Evolutionary conservation across 345 rosid species (phyloP), one percentile per base, ranked within the genome.

Genomic region (Jatropha curcas): DNA sequence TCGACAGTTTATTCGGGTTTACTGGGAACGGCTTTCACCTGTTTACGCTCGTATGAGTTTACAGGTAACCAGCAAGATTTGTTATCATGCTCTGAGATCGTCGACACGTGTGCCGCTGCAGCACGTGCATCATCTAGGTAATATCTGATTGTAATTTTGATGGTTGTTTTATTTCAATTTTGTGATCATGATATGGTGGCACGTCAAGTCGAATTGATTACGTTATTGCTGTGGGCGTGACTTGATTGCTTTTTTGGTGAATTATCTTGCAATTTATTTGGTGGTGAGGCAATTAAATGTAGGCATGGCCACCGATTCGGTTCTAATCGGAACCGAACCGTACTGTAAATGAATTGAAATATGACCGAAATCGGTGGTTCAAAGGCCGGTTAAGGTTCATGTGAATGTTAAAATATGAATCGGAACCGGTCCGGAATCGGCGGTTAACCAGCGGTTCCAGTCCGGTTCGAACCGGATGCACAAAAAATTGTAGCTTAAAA

Each of bases 1-100:
- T 90, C 90, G 78, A 92, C 97, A 30, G 89, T 86, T 12, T 88
- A 86, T 51, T 76, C 88, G 71, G 98, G 98, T 24, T 43, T 90
- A 61, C 81, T 89, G 14, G 97, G 98, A 27, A 92, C 97, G 9
- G 97, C 95, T 60, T 80, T 90, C 82, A 73, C 82, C 5, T 90
- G 97, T 82, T 75, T 94, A 77, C 82, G 90, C 87, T 92, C 98
- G 73, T 90, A 84, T 73, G 86, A 89, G 81, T 81, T 78, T 46
- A 89, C 97, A 20, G 86, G 85, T 56, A 73, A 83, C 80, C 84
- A 66, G 55, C 73, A 68, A 12, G 97, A 94, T 76, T 65, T 94
- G 84, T 74, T 74, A 7, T 69, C 87, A 60, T 82, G 90, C 71
- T 76, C 90, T 3, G 84, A 90, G 62, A 88, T 94, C 5, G 80